phyloP scores from a whole-genome alignment of 2,329 filamentous ascomycete species.

The Aureobasidium subglaciale region DNA sequence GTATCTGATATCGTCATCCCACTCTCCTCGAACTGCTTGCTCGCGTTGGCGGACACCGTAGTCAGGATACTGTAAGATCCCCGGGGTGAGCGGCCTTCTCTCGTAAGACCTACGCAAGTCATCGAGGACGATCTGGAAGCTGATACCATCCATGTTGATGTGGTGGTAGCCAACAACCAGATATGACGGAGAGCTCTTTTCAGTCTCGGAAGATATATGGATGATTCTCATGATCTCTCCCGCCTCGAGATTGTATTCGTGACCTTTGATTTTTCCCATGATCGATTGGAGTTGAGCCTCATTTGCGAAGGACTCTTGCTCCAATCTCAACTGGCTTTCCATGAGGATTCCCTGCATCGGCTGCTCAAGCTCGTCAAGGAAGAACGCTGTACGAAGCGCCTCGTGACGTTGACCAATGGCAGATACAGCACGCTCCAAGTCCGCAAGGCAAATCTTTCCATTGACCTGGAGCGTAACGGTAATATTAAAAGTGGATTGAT shows the following conservation, averaged over 20 bases:
- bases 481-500: conserved; percentile 16
- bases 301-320: too few relatives aligned
- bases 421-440: not conserved
- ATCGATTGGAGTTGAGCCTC: not conserved
- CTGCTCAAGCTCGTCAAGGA: not conserved
- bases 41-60: not conserved
- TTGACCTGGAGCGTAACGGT: not conserved
- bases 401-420: conserved; percentile 12
- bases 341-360: conserved; percentile 5
- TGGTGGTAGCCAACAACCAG: conserved; percentile 29
- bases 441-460: not conserved
- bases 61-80: not conserved
- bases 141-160: conserved; percentile 29
- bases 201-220: not conserved
- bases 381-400: conserved; percentile 14
- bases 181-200: too few relatives aligned
- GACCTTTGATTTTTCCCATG: not conserved
- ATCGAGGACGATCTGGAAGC: conserved; percentile 22
- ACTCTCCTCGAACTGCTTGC: not conserved
- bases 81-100: not conserved
- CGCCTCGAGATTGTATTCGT: conserved; percentile 21
- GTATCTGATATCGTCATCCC: not conserved
- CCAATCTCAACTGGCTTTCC: too few relatives aligned
- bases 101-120: conserved; percentile 22
- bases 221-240: conserved; percentile 23